Evolutionary conservation across 768 basidiomycete species (phyloP), one percentile per base, ranked within the genome.

Genomic region (Trametes maxima): DNA sequence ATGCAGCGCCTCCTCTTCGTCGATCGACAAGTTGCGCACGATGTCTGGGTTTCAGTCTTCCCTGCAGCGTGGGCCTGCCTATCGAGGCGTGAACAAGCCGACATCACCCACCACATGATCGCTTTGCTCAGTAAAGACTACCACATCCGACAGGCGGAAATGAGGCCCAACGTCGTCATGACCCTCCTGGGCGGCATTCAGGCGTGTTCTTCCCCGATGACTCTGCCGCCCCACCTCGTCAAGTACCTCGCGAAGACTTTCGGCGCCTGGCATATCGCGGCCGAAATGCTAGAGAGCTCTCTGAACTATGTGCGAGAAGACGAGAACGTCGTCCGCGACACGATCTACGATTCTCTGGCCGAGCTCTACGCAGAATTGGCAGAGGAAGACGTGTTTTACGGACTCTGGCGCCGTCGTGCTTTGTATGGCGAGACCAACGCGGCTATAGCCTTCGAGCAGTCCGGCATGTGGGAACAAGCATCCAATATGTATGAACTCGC

Each of bases 361-460:
- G 97, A 98, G 70, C 80, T 98, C 6, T 99, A 98, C 67, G 94
- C 96, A 0, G 97, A 99, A 70, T 76, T 99, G 45, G 88, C 87
- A 2, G 97, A 99, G 76, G 96, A 98, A 63, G 97, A 99, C 72
- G 83, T 97, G 76, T 97, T 98, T 73, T 95, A 99, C 70, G 97
- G 97, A 0, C 77, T 97, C 17, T 98, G 96, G 92, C 84, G 97
- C 33, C 85, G 90, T 47, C 91, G 97, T 11, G 89, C 87, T 47
- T 81, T 94, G n/a, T 91, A 93, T 66, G 74, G 82, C 3, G 97
- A 99, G 68, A 98, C 95, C 17, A 97, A 96, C 64, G 81, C 86
- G 13, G 92, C 87, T 2, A 78, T 95, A 22, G 86, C 93, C 2
- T 94, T 90, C 67, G 97, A 99, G 74, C 97, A 99, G 73, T 91